Evolutionary conservation across 1,284 basidiomycete genomes (phyloP).

Genomic region (Heterobasidion occidentale): DNA sequence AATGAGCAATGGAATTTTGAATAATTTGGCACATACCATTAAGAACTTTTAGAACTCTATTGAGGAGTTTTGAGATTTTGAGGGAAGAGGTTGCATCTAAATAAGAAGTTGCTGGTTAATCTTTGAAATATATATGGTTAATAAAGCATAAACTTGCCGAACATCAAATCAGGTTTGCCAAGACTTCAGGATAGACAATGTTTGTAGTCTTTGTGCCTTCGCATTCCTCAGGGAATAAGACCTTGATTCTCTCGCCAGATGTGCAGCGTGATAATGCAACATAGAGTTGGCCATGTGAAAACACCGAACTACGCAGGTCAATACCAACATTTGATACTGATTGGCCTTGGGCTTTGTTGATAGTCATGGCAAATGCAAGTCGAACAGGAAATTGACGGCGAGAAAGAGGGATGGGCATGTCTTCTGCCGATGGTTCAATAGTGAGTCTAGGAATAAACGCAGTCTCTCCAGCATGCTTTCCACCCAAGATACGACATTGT

Average conservation of each 20-base stretch:
- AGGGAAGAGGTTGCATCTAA: too few relatives aligned
- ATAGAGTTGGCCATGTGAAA: constrained; percentile 36
- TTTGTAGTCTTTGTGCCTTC: neutral
- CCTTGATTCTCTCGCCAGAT: neutral
- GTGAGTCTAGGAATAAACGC: constrained; percentile 22
- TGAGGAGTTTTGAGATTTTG: too few relatives aligned
- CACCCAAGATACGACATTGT: constrained; percentile 16
- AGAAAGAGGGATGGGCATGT: constrained; percentile 17
- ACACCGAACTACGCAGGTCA: constrained; percentile 26
- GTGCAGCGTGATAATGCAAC: constrained; percentile 26
- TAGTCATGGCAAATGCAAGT: constrained; percentile 32
- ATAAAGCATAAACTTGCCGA: too few relatives aligned
- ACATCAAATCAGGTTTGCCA: neutral
- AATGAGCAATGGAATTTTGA: too few relatives aligned
- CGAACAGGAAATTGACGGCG: constrained; percentile 30
- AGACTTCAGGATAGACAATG: constrained; percentile 4
- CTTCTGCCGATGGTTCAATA: constrained; percentile 12
- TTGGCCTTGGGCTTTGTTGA: constrained; percentile 39
- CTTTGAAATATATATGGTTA: too few relatives aligned
- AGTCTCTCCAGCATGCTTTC: constrained; percentile 17
- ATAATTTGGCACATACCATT: too few relatives aligned
- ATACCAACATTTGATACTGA: constrained; percentile 23
- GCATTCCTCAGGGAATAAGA: neutral
- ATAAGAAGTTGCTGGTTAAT: too few relatives aligned
- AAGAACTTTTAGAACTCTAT: too few relatives aligned